Base-by-base conservation (phyloP, 345 rosid species). In the Melaleuca quinquenervia region DNA sequence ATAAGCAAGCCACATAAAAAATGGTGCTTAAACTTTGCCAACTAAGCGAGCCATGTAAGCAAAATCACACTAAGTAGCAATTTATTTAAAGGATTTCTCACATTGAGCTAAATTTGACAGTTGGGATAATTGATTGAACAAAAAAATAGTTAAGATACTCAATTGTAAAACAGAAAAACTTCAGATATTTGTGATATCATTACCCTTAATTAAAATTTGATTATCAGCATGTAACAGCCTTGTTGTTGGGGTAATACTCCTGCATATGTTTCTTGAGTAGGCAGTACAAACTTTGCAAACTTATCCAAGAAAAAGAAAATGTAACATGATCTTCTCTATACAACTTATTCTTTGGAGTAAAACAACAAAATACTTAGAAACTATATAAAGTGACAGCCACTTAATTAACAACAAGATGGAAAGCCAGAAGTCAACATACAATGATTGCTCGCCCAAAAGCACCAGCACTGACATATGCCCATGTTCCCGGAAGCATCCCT, bases 391-490 rank as follows among this genome's bases (percentile, higher is more conserved):
- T 18, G 36, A 70, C 48, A 70, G 78, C 78, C 44, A 70, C 5
- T 32, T 45, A 32, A 70, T 64, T 11, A 64, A 64, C 8, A 18
- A 70, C 41, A 70, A 70, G 78, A 70, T 70, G 22, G 78, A 70
- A 70, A 62, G 44, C 75, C 76, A 13, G 32, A 84, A n/a, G 85
- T 52, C 22, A 64, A 93, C 98, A 91, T 89, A 97, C 98, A 90
- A 97, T 92, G 84, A 97, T 94, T 32, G 98, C 98, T 64, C 99
- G 94, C 86, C 98, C 97, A 64, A 95, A 94, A 86, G 99, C 98
- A 85, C 98, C 98, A 45, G 98, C 98, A 82, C 98, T 97, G 86
- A 95, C 99, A 91, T 97, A 97, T 87, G 98, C 98, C 98, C 99
- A 97, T 22, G 98, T 92, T 80, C 99, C 99, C 45, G 99, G 98